Percentiles rank a stretch among this genome's conserved stretches.
phyloP scores from a whole-genome alignment of 352 stramenopile species.

The Aphanomyces invadans region DNA sequence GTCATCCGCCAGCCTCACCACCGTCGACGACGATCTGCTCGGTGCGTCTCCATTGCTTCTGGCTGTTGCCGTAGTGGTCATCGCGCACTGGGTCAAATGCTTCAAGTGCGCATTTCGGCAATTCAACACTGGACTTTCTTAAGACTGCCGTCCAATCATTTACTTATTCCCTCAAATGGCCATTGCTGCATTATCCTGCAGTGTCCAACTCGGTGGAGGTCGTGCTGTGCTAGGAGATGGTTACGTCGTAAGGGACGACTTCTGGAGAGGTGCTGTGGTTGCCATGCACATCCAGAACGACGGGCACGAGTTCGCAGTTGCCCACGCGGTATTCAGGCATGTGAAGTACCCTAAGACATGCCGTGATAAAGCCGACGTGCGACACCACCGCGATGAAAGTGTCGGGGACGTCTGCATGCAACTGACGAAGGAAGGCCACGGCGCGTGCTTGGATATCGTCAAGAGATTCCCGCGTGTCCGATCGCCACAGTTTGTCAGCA shows the following conservation, averaged over 20 bases:
- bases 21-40: background rate
- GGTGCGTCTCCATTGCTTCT: background rate
- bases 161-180: too few relatives aligned
- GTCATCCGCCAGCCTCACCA: background rate
- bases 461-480: conserved; percentile 52
- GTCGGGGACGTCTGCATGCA: conserved; percentile 49
- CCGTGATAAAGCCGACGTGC: conserved; percentile 66
- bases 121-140: background rate
- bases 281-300: conserved; percentile 32
- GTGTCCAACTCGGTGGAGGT: too few relatives aligned
- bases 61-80: background rate
- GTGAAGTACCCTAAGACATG: conserved; percentile 41
- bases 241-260: background rate
- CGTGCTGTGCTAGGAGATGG: background rate
- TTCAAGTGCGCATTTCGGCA: background rate
- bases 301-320: conserved; percentile 46
- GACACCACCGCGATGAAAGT: conserved; percentile 47
- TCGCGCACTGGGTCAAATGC: background rate
- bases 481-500: conserved; percentile 46
- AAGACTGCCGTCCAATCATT: too few relatives aligned
- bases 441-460: conserved; percentile 48
- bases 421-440: conserved; percentile 37
- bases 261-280: background rate
- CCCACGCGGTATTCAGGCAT: conserved; percentile 30
- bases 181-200: too few relatives aligned